phyloP scores from a whole-genome alignment of 2,329 filamentous ascomycete genomes.

The Xylariales sp. region DNA sequence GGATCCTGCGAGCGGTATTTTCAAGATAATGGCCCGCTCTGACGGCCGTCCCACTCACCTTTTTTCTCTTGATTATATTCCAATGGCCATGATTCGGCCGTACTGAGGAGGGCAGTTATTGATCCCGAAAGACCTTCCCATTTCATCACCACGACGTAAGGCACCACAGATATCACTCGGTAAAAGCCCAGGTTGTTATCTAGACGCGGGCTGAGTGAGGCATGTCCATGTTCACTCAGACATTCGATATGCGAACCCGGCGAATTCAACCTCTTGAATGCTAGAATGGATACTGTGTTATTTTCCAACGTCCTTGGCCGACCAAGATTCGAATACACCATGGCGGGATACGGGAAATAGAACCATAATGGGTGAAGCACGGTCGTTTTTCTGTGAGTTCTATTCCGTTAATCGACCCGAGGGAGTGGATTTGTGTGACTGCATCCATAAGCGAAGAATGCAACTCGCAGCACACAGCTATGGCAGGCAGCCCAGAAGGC shows the following conservation, averaged over 20 bases:
- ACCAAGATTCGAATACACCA: neutral
- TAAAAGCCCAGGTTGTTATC: slow-evolving; percentile 2
- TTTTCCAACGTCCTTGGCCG: neutral
- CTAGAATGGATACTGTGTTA: slow-evolving; percentile 1
- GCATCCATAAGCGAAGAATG: slow-evolving; percentile 29
- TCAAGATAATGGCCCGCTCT: slow-evolving; percentile 26
- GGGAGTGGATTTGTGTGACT: slow-evolving; percentile 27
- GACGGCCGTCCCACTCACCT: slow-evolving; percentile 20
- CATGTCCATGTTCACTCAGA: slow-evolving; percentile 17
- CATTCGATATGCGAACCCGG: slow-evolving; percentile 9
- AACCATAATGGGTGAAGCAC: slow-evolving; percentile 8
- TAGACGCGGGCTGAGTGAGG: slow-evolving; percentile 13
- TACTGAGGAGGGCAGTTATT: slow-evolving; percentile 16
- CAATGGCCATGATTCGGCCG: slow-evolving; percentile 20
- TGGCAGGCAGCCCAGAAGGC: slow-evolving; percentile 19
- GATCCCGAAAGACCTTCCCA: slow-evolving; percentile 29
- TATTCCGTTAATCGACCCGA: slow-evolving; percentile 4
- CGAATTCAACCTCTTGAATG: neutral
- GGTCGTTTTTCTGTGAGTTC: slow-evolving; percentile 14
- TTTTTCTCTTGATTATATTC: slow-evolving; percentile 20
- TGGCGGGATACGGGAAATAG: slow-evolving; percentile 8
- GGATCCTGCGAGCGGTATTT: slow-evolving; percentile 24
- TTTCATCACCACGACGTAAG: slow-evolving; percentile 27
- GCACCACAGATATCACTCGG: slow-evolving; percentile 21
- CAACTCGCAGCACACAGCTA: slow-evolving; percentile 21